Base-by-base conservation (phyloP, 305 asterid species). In the Fraxinus baroniana region DNA sequence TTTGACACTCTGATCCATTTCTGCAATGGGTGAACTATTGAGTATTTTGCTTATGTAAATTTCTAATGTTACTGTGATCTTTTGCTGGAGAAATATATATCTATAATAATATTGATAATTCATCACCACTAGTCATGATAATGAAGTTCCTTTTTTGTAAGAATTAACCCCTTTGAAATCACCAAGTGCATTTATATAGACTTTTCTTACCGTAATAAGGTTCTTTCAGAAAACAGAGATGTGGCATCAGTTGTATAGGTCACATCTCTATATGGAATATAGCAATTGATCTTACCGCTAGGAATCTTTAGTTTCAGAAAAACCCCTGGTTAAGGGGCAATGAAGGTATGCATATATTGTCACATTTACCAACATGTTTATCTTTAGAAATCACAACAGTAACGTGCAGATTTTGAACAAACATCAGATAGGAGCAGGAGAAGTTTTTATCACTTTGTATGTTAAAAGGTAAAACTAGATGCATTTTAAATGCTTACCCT, bases 1-100 rank as follows among this genome's bases (percentile, higher is more conserved):
- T 66, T 89, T 81, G 84, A 92, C 86, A 79, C 81, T 82, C 84
- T 87, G 89, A 76, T 91, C 90, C 20, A 90, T 81, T 75, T 86
- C 98, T 94, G 91, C 89, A 90, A 52, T 22, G 81, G 83, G 10
- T 76, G 28, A 64, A 37, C 12, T 28, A 5, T 57, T 70, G 55
- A 68, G 79, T 26, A 72, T 66, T n/a, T 84, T 66, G n/a, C 57
- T 18, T 18, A 12, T 36, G n/a, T 46, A 2, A 6, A 28, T 32
- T 71, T 30, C 28, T 24, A 32, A 49, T 78, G 20, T n/a, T 2
- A 41, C 8, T 22, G 10, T 15, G 7, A 52, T 77, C 18, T 15
- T n/a, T 12, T 44, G 30, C 41, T 7, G 17, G 41, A 5, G 7
- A 6, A 30, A 26, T 39, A 39, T 39, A 39, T 39, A n/a, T n/a